Conservation (phyloP, 345 rosid species). For the Populus deltoides region DNA sequence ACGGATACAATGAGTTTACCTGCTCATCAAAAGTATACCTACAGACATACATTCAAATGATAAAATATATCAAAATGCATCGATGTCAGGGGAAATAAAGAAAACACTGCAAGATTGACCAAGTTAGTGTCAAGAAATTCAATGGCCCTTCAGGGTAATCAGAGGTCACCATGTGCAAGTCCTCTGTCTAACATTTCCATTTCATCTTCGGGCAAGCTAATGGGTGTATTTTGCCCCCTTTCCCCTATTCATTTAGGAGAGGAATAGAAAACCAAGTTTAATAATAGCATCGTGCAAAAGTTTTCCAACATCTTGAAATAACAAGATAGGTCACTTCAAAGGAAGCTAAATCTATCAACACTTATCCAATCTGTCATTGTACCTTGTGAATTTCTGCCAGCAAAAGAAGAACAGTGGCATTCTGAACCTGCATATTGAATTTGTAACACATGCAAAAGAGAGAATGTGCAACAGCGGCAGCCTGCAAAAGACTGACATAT, state of each 20-base stretch:
- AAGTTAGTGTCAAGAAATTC: background rate
- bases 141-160: background rate
- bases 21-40: background rate
- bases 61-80: background rate
- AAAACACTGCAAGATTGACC: background rate
- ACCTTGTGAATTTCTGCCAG: slow-evolving; percentile 99
- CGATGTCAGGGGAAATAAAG: background rate
- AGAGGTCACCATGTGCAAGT: background rate
- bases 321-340: background rate
- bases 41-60: background rate
- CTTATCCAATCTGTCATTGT: background rate
- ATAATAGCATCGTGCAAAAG: background rate
- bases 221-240: background rate
- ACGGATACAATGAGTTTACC: background rate
- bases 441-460: slow-evolving; percentile 91
- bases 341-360: background rate
- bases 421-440: slow-evolving; percentile 82
- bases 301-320: background rate
- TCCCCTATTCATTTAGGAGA: background rate
- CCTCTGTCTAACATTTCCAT: background rate
- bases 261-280: background rate
- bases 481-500: slow-evolving; percentile 52
- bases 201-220: background rate
- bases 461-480: slow-evolving; percentile 78
- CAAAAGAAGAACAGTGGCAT: slow-evolving; percentile 83